Conservation (phyloP, 768 basidiomycete genomes). For the Plicaturopsis crispa region DNA sequence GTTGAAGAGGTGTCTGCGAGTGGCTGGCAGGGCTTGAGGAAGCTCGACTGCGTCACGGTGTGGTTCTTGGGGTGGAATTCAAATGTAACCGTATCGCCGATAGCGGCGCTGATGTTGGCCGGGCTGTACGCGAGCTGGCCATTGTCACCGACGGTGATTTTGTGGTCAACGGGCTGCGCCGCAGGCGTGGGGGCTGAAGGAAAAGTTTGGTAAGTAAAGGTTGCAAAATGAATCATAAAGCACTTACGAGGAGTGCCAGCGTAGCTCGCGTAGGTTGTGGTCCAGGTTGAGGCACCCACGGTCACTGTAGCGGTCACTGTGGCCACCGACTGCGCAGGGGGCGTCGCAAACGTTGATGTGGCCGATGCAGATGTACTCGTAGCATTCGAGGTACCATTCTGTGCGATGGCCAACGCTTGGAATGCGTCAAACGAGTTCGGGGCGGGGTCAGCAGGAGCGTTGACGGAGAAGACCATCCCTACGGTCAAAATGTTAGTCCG, state of each 20-base stretch:
- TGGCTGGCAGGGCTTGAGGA: conserved; percentile 31
- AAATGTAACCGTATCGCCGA: conserved; percentile 43
- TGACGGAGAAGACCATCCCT: conserved; percentile 65
- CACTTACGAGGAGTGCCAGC: conserved; percentile 24
- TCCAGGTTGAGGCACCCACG: conserved; percentile 16
- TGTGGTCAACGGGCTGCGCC: conserved; percentile 26
- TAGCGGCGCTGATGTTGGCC: conserved; percentile 35
- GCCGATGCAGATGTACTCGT: conserved; percentile 12
- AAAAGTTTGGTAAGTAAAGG: conserved; percentile 16
- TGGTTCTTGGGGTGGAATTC: conserved; percentile 43
- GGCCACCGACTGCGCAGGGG: conserved; percentile 23
- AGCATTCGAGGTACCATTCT: conserved; percentile 12
- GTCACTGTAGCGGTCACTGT: conserved; percentile 34
- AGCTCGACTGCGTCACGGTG: conserved; percentile 34
- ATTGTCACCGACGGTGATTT: conserved; percentile 35
- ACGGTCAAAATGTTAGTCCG: conserved; percentile 4
- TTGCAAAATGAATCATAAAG: not conserved
- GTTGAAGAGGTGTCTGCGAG: conserved; percentile 17
- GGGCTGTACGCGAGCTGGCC: conserved; percentile 31
- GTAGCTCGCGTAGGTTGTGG: conserved; percentile 33
- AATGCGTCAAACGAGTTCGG: conserved; percentile 40
- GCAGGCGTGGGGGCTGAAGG: conserved; percentile 17
- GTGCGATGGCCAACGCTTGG: conserved; percentile 45
- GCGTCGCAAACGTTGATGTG: conserved; percentile 16
- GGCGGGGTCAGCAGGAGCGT: conserved; percentile 33